phyloP scores from a whole-genome alignment of 345 rosid genomes.

The Rubroshorea leprosula region DNA sequence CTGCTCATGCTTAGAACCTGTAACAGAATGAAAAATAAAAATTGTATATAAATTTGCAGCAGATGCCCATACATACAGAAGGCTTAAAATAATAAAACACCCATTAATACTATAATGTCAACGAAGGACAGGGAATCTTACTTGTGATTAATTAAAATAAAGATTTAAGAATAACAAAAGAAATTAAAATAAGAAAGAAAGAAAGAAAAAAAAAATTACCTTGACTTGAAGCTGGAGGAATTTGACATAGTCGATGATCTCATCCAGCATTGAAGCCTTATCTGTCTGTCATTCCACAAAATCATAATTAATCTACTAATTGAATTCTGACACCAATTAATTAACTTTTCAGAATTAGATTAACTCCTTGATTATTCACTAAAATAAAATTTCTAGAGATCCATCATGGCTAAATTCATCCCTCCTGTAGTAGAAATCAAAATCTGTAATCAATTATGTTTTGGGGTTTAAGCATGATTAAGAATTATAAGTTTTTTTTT shows the following conservation, averaged over 20 bases:
- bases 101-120: slow-evolving; percentile 27
- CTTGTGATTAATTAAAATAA: too few species aligned
- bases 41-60: slow-evolving; percentile 27
- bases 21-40: slow-evolving; percentile 11
- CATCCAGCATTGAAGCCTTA: slow-evolving; percentile 98
- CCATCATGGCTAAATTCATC: not conserved
- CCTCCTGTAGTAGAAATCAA: too few species aligned
- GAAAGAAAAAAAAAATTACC: slow-evolving; percentile 31
- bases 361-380: not conserved
- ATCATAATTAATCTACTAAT: not conserved
- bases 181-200: not conserved
- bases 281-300: slow-evolving; percentile 72
- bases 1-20: slow-evolving; percentile 98
- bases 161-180: not conserved
- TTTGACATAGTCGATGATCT: slow-evolving; percentile 96
- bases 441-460: too few species aligned
- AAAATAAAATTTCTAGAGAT: not conserved
- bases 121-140: slow-evolving; percentile 22
- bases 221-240: slow-evolving; percentile 99
- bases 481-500: too few species aligned
- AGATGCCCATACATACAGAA: slow-evolving; percentile 17
- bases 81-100: slow-evolving; percentile 1
- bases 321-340: not conserved
- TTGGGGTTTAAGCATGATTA: not conserved
- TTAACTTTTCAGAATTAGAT: not conserved